Base-by-base conservation (phyloP, 257 asterid species). In the Solanum stenotomum region DNA sequence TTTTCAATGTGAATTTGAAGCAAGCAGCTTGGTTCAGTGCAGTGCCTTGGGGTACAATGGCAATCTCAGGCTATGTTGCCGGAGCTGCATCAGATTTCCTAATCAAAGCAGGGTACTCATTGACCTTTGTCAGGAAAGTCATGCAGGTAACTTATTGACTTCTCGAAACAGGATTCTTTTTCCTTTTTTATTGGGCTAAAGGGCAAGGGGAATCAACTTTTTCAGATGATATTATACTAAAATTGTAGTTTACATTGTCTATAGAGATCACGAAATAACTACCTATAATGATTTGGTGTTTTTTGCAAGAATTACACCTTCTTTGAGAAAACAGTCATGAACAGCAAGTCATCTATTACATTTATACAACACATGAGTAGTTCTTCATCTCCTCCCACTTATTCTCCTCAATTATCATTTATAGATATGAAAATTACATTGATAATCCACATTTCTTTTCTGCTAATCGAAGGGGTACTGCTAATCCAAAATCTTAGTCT, bases 21-120 rank as follows among this genome's bases (percentile, higher is more conserved):
- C 98, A 97, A 91, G 99, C 99, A 34, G 99, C 99, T 71, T 97
- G 99, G 99, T 97, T 97, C 87, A 97, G 99, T 88, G 99, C 99
- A 8, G 94, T 96, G 87, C 99, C 99, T 1, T 97, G 99, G 99
- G 99, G 97, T 68, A 95, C 99, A 72, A 96, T 97, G 99, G 98
- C 99, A 7, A 84, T 97, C 87, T 95, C 99, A 15, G 99, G 99
- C 92, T 97, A 94, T 88, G 71, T 94, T 90, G 99, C 99, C 22
- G 99, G 99, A 88, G 89, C 93, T 12, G 87, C 92, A 14, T 97
- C 99, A 6, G 99, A 97, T 92, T 89, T 89, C 91, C 86, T 96
- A 68, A 95, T 96, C 88, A 93, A 92, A 91, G 88, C 92, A 0
- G 96, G 96, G 49, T 91, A 92, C 65, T 93, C 98, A 16, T 90